Evolutionary conservation across 129 eudicot genomes (phyloP), one percentile per base, ranked within the genome.

Genomic region (Rutidosis leptorrhynchoides): DNA sequence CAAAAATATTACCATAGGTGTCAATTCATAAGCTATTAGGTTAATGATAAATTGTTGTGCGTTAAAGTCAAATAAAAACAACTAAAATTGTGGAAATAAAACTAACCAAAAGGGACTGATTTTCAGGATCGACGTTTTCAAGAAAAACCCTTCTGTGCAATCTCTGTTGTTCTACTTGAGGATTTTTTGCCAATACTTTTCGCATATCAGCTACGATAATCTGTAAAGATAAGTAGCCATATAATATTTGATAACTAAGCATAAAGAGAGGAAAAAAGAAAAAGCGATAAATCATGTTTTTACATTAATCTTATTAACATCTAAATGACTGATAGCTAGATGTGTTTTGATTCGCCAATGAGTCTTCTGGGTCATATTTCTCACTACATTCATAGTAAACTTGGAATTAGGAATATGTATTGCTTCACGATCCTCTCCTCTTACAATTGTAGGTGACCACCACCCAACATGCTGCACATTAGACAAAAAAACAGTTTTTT

Each of bases 361-460:
- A 85, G 96, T 88, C 83, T 88, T 92, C 43, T 92, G 98, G 65
- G 75, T 85, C 65, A 92, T 88, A 81, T 92, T 92, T 69, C 98
- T 82, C 74, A 92, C 95, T 67, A 92, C 91, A 79, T 85, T 92
- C 81, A 92, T 87, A 0, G 98, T 88, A 62, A 92, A 88, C 80
- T 92, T 88, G 77, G 88, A 95, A 66, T 92, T 92, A 32, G 98
- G 98, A 65, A 92, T 88, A 83, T 92, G 95, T 54, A 92, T 87
- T 20, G 98, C 98, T 82, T 92, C 98, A 82, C 98, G 96, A 62
- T 92, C 95, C 71, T 92, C 98, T 32, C 98, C 98, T 78, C 98
- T 80, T 73, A 92, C 69, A 29, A 92, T 77, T 67, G 98, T 92
- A 61, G 98, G 98, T 27, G 98, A 88, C 98, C 98, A 92, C 98